A percentile compares a stretch with the other conserved stretches of the same genome.
These are phyloP conservation scores for Phaeomoniella chlamydospora DNA, from an alignment of 2,329 filamentous ascomycete species.

Conservation along the genomic window DNA sequence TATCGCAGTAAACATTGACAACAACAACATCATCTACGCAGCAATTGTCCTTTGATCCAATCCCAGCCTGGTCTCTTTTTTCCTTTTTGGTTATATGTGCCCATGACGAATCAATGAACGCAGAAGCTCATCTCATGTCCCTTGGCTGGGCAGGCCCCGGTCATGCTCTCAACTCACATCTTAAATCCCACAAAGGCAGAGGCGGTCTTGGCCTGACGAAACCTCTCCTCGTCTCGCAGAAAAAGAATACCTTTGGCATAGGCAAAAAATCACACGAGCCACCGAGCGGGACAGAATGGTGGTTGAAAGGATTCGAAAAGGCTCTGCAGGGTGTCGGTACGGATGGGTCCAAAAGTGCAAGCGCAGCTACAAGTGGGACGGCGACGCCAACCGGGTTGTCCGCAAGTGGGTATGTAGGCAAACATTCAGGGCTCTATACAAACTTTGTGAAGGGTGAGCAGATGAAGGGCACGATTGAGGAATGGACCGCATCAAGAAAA, in stretches of 20 bases:
- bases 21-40: no score
- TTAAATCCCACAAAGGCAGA: constrained; percentile 21
- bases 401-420: constrained; percentile 23
- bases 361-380: constrained; percentile 41
- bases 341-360: constrained; percentile 40
- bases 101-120: constrained; percentile 78
- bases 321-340: constrained; percentile 62
- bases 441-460: constrained; percentile 74
- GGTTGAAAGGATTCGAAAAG: constrained; percentile 87
- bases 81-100: no score
- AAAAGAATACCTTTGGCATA: constrained; percentile 62
- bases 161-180: constrained; percentile 61
- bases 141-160: constrained; percentile 87
- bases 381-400: constrained; percentile 27
- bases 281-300: constrained; percentile 74
- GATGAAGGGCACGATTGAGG: constrained; percentile 50
- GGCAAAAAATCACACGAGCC: constrained; percentile 58
- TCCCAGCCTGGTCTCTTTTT: no score
- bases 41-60: no score
- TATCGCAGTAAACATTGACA: no score
- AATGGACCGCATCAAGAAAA: no score
- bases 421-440: constrained; percentile 53
- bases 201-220: constrained; percentile 54
- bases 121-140: constrained; percentile 63
- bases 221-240: constrained; percentile 70